Percentiles rank a stretch among this genome's conserved stretches.
Conservation (phyloP, 305 asterid species). For the Coffea humblotiana region DNA sequence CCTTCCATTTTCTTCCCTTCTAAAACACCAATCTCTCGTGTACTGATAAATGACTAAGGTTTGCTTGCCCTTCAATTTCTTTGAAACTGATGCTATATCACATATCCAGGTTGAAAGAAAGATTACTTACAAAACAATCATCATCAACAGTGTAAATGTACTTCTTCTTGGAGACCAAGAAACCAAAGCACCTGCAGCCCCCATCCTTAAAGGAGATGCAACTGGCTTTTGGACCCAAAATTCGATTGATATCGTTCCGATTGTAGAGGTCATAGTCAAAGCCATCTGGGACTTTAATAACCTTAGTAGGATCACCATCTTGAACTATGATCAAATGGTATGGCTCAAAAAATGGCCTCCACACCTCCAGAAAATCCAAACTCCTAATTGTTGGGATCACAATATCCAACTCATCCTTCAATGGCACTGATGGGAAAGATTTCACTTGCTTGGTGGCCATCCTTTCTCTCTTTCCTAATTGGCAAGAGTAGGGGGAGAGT, state of each 20-base stretch:
- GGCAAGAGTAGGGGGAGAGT: background rate
- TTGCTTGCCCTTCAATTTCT: too few relatives aligned
- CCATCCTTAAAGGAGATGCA: constrained; percentile 78
- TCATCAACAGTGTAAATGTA: constrained; percentile 73
- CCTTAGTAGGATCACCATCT: constrained; percentile 59
- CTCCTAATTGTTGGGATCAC: constrained; percentile 43
- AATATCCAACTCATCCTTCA: constrained; percentile 41
- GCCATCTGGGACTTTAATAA: constrained; percentile 58
- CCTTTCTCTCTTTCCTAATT: background rate
- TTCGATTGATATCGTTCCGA: constrained; percentile 53
- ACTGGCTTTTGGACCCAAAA: constrained; percentile 61
- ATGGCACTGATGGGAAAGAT: constrained; percentile 16
- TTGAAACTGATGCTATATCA: too few relatives aligned
- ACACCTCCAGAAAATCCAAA: constrained; percentile 38
- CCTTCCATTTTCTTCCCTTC: too few relatives aligned
- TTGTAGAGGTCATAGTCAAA: constrained; percentile 66
- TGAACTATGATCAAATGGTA: constrained; percentile 66
- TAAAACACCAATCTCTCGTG: too few relatives aligned
- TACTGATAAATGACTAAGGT: too few relatives aligned
- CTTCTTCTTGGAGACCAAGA: constrained; percentile 70
- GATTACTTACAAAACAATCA: constrained; percentile 65
- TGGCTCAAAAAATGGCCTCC: constrained; percentile 56
- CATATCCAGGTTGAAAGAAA: too few relatives aligned
- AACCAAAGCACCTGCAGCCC: constrained; percentile 77
- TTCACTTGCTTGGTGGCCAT: constrained; percentile 18